Percentiles rank a stretch among this genome's conserved stretches.
phyloP scores from a whole-genome alignment of 2,329 filamentous ascomycete genomes.

The Botrytis fragariae region DNA sequence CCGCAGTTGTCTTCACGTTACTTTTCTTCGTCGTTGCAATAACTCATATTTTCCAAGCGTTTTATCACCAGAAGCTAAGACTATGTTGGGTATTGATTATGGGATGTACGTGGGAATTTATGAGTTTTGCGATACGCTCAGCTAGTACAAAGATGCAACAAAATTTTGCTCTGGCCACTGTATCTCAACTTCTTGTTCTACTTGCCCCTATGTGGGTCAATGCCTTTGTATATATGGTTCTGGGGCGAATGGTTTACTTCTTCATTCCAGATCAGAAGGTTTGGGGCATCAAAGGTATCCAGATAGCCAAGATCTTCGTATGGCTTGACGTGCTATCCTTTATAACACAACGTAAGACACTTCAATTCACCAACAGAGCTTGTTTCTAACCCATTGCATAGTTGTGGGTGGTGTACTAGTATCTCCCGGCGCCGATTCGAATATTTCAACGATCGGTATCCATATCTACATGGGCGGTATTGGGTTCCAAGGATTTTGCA shows the following conservation, averaged over 20 bases:
- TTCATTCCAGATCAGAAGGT: constrained; percentile 41
- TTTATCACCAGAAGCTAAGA: constrained; percentile 38
- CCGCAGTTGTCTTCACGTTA: constrained; percentile 40
- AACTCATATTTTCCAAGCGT: constrained; percentile 40
- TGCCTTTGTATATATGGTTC: constrained; percentile 39
- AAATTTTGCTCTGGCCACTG: constrained; percentile 34
- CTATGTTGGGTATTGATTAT: constrained; percentile 48
- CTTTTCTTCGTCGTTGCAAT: constrained; percentile 40
- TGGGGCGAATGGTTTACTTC: constrained; percentile 39
- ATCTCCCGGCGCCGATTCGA: constrained; percentile 36
- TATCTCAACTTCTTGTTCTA: constrained; percentile 46
- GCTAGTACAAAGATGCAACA: constrained; percentile 43
- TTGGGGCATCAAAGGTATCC: constrained; percentile 37
- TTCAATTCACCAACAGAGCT: constrained; percentile 38
- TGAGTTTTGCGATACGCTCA: constrained; percentile 42
- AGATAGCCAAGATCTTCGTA: constrained; percentile 48
- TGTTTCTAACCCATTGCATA: constrained; percentile 28
- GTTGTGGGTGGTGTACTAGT: not conserved
- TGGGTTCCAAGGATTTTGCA: constrained; percentile 50
- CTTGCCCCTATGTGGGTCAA: constrained; percentile 39
- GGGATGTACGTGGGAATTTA: constrained; percentile 45
- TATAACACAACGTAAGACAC: constrained; percentile 12
- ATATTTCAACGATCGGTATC: constrained; percentile 39
- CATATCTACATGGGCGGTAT: constrained; percentile 54
- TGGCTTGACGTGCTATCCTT: constrained; percentile 50